These are phyloP conservation scores for Dryas octopetala DNA, from an alignment of 306 rosid genomes.

Conservation along the genomic window DNA sequence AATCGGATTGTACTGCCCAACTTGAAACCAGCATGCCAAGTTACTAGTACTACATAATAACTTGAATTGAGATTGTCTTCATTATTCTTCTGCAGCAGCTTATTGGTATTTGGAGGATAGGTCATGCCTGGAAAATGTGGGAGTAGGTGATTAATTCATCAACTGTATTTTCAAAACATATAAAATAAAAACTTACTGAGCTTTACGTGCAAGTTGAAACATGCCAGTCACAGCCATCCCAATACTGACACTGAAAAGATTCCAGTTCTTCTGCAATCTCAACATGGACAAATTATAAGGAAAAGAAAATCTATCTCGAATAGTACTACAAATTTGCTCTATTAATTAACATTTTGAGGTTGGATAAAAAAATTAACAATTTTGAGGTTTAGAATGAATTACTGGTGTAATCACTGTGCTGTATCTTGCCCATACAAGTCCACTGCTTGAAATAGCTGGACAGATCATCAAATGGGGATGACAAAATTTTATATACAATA, in stretches of 20 bases:
- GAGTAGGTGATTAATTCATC: neutral
- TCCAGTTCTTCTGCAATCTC: conserved; percentile 31
- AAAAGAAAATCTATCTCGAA: neutral
- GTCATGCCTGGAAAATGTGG: conserved; percentile 14
- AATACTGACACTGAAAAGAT: conserved; percentile 17
- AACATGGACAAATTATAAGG: neutral
- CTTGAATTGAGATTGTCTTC: neutral
- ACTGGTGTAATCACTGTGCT: conserved; percentile 32
- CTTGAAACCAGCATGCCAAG: neutral
- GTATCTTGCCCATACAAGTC: conserved; percentile 31
- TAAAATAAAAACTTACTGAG: conserved; percentile 8
- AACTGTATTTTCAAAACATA: neutral
- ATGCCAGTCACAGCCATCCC: conserved; percentile 19
- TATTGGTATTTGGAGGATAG: neutral
- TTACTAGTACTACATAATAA: neutral
- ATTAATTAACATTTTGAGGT: neutral
- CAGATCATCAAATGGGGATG: neutral
- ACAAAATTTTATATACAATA: neutral
- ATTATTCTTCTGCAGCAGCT: conserved; percentile 3
- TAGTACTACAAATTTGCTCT: neutral
- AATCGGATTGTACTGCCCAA: neutral
- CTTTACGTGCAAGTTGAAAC: conserved; percentile 29
- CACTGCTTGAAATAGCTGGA: conserved; percentile 17
- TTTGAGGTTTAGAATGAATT: conserved; percentile 4
- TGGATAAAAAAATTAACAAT: neutral